Base-by-base conservation (phyloP, 331 rosid species). In the Cydonia oblonga region DNA sequence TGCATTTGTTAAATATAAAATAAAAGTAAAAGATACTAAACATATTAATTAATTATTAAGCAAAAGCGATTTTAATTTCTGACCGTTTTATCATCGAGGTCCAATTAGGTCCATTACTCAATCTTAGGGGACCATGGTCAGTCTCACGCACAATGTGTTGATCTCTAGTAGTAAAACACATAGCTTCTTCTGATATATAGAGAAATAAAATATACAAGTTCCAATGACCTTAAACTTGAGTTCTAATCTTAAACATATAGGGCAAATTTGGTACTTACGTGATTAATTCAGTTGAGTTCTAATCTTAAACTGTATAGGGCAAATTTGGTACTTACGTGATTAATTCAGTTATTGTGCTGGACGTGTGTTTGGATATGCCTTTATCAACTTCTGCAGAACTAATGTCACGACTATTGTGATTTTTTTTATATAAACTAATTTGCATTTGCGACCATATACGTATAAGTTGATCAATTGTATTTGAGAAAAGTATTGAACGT, bases 31-130 rank as follows among this genome's bases (percentile, higher is more conserved):
- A 12, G 59, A 59, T 25, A 42, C 12, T 28, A 68, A 26, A 42
- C 28, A 19, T 40, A 42, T 19, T 7, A 6, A n/a, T 12, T 42
- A 26, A n/a, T 26, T 64, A 60, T 59, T 49, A 19, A 19, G 68
- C 42, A 44, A 72, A 25, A 10, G 56, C 26, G 7, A 6, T 40
- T 71, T 38, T 58, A 58, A 28, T 26, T 18, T 72, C 60, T 26
- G 44, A 60, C 46, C 76, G 40, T 72, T 42, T 13, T 72, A 26
- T 72, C 5, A 29, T 72, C 68, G n/a, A 71, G 16, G 68, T 49
- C 54, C 4, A 49, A 49, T 49, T 49, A 49, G 44, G 59, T 19
- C 14, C 68, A 60, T 42, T 26, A 40, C 25, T 35, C 66, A 38
- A 57, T 35, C 8, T 58, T 25, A 7, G 58, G n/a, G 53, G 67